Base-by-base conservation (phyloP, 331 rosid species). In the Quercus phellos region DNA sequence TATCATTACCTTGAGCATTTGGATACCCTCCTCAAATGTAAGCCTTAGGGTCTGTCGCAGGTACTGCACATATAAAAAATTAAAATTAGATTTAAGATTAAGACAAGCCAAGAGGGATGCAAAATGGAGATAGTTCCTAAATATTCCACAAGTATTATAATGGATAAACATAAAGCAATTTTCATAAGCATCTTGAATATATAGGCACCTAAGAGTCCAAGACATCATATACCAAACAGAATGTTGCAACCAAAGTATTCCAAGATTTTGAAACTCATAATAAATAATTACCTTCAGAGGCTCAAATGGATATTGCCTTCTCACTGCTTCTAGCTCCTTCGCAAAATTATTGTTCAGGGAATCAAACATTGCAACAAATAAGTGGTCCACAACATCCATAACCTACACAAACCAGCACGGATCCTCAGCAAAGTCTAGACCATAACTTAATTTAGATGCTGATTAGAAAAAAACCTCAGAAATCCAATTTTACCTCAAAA, bases 21-120 rank as follows among this genome's bases (percentile, higher is more conserved):
- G 90, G 87, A 95, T 29, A 70, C 99, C 99, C 85, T 95, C 99
- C 54, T 90, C 97, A 80, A 90, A 95, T n/a, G 96, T 90, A 64
- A 95, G 94, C 34, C 94, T 86, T 19, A 92, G 75, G 53, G 99
- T 94, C 21, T 86, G 78, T 72, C 90, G 91, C 77, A 92, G 73
- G 85, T 95, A 95, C 99, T 93, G 94, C 90, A 87, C 60, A 78
- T 58, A 50, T n/a, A 77, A 16, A 66, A 55, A 59, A 5, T 34
- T 21, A 75, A 6, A 55, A 76, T 83, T 81, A 84, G 79, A 86
- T 75, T 59, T 58, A 56, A 82, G 74, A 16, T 27, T 21, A 67
- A 22, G 43, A 18, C 75, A 19, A 2, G 50, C 19, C 4, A 66
- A 66, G 70, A 32, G 63, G 13, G 14, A 56, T 0, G 10, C 17